These are phyloP conservation scores for Melampsora larici-populina DNA, from an alignment of 1,284 basidiomycete species.

Conservation along the genomic window DNA sequence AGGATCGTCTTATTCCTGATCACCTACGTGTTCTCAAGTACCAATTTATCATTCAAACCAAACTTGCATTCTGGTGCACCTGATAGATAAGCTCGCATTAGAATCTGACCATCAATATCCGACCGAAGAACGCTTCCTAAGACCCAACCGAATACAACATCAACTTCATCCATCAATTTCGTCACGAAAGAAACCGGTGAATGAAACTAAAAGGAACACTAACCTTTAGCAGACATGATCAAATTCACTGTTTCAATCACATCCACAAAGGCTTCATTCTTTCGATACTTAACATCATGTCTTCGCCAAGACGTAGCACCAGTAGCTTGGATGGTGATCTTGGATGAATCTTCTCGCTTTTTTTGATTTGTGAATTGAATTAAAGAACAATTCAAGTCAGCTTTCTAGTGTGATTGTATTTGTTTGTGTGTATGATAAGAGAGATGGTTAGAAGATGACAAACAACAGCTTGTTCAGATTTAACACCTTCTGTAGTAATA, in stretches of 20 bases:
- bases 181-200: not conserved
- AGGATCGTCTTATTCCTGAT: not conserved
- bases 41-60: slow-evolving; percentile 94
- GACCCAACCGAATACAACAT: slow-evolving; percentile 6
- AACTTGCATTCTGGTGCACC: slow-evolving; percentile 98
- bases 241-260: slow-evolving; percentile 95
- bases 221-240: slow-evolving; percentile 81
- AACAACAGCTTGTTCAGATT: slow-evolving; percentile 74
- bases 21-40: slow-evolving; percentile 73
- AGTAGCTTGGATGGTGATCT: slow-evolving; percentile 93
- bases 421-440: slow-evolving; percentile 1
- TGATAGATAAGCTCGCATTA: slow-evolving; percentile 94
- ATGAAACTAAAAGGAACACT: slow-evolving; percentile 61
- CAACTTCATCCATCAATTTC: not conserved
- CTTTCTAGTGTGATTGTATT: slow-evolving; percentile 35
- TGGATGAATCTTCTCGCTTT: slow-evolving; percentile 84
- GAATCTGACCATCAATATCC: slow-evolving; percentile 94
- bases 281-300: slow-evolving; percentile 92
- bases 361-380: not conserved
- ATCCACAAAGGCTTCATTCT: slow-evolving; percentile 97
- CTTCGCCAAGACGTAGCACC: slow-evolving; percentile 90
- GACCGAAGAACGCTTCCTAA: slow-evolving; percentile 85
- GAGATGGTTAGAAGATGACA: slow-evolving; percentile 52
- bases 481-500: slow-evolving; percentile 94
- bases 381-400: not conserved